phyloP scores from a whole-genome alignment of 2,329 filamentous ascomycete species.

The Neocatenulostroma microsporum region DNA sequence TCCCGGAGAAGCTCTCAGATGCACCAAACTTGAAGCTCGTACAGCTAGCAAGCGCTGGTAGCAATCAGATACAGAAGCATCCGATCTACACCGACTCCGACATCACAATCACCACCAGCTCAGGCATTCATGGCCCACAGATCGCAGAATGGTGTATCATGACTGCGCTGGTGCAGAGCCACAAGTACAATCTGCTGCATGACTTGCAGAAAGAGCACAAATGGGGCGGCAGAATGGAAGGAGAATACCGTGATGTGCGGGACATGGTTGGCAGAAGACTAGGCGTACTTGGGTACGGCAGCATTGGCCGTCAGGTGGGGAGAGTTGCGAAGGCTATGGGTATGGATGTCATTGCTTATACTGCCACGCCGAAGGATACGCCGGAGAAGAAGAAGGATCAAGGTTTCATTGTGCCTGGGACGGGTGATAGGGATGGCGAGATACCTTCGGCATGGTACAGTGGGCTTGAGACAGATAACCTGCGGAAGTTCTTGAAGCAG shows the following conservation, averaged over 20 bases:
- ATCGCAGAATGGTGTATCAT: conserved; percentile 61
- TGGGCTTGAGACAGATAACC: conserved; percentile 44
- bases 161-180: conserved; percentile 52
- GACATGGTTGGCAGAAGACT: conserved; percentile 53
- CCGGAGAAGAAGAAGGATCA: conserved; percentile 56
- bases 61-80: conserved; percentile 46
- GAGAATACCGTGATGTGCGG: conserved; percentile 28
- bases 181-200: conserved; percentile 48
- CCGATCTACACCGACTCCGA: conserved; percentile 47
- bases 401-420: conserved; percentile 61
- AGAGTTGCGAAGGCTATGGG: conserved; percentile 42
- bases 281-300: conserved; percentile 55
- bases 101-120: conserved; percentile 48
- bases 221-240: conserved; percentile 39
- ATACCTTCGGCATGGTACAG: conserved; percentile 52
- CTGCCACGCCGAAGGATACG: conserved; percentile 59
- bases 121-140: conserved; percentile 54
- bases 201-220: conserved; percentile 50
- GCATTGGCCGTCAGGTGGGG: conserved; percentile 51
- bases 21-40: conserved; percentile 42
- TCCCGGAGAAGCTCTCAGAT: conserved; percentile 33
- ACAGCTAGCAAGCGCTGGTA: conserved; percentile 52
- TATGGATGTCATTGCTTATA: conserved; percentile 68
- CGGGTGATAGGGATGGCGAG: conserved; percentile 51
- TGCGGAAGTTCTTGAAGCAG: conserved; percentile 48